Conservation (phyloP, 192 early-diverging fungal species). For the Jimgerdemannia flammicorona region DNA sequence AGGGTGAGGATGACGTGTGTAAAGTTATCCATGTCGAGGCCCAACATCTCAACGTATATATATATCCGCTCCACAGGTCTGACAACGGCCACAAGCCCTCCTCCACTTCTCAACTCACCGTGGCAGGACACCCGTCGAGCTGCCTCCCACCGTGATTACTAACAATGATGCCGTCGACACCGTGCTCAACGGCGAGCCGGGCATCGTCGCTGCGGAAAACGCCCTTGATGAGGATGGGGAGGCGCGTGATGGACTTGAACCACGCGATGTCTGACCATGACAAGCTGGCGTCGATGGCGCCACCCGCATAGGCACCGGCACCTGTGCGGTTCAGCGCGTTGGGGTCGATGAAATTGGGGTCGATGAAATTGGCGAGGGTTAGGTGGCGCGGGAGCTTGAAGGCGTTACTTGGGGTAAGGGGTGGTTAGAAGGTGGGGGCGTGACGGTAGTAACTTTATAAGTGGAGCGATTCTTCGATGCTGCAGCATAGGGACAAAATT, state of each 20-base stretch:
- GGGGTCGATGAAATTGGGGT: constrained; percentile 48
- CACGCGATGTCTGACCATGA: constrained; percentile 85
- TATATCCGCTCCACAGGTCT: too few species aligned
- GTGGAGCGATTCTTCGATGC: too few species aligned
- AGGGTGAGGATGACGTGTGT: not conserved
- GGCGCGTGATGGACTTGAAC: constrained; percentile 71
- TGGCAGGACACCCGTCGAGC: constrained; percentile 57
- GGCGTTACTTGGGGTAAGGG: not conserved
- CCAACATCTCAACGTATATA: too few species aligned
- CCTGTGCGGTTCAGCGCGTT: constrained; percentile 6
- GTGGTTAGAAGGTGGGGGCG: not conserved
- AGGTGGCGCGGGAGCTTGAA: constrained; percentile 56
- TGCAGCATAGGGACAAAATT: too few species aligned
- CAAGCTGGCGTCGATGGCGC: constrained; percentile 65
- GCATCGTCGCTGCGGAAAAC: constrained; percentile 86
- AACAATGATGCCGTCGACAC: constrained; percentile 79
- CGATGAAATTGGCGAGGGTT: constrained; percentile 73
- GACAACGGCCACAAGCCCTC: too few species aligned
- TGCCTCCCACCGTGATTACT: constrained; percentile 96
- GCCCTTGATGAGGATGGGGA: constrained; percentile 90
- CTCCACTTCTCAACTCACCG: constrained; percentile 46
- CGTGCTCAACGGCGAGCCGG: constrained; percentile 67
- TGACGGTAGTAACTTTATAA: too few species aligned
- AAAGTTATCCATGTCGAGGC: too few species aligned
- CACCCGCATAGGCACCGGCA: constrained; percentile 21